A percentile compares a stretch with the other conserved stretches of the same genome.
Evolutionary conservation across 169 alveolate species (phyloP).

Genomic region (Plasmodium yoelii): DNA sequence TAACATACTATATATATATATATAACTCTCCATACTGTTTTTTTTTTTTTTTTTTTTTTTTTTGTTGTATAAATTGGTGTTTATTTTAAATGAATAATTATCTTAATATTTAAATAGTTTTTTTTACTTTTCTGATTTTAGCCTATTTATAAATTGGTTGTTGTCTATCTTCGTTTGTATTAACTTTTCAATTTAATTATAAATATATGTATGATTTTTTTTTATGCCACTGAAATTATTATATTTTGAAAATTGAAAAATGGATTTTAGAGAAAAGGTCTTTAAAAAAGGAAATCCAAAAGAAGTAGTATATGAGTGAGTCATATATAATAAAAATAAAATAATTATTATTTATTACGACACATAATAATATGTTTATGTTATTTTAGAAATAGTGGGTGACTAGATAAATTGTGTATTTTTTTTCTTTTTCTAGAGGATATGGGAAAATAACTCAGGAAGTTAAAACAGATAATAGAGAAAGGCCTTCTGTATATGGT

Average conservation of each 20-base stretch:
- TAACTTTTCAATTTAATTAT: background rate
- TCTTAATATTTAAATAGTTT: too few species aligned
- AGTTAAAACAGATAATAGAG: background rate
- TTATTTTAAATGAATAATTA: too few species aligned
- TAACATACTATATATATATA: too few species aligned
- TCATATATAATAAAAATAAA: background rate
- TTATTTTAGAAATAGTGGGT: background rate
- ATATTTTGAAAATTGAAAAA: constrained; percentile 10
- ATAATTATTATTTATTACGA: background rate
- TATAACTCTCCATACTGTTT: too few species aligned
- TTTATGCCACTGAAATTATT: background rate
- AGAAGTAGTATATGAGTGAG: constrained; percentile 49
- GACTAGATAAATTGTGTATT: background rate
- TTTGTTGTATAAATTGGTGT: too few species aligned
- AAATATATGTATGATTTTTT: background rate
- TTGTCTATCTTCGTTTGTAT: background rate
- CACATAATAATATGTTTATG: background rate
- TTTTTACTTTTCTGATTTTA: too few species aligned
- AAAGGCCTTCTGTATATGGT: constrained; percentile 3
- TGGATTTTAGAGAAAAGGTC: constrained; percentile 29
- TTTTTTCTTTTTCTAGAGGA: constrained; percentile 23
- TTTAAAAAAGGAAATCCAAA: background rate
- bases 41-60: too few species aligned
- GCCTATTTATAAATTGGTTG: too few species aligned
- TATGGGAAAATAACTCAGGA: constrained; percentile 44